Conservation (phyloP, 805 yeast species). For the Saccharomycopsis fermentans region DNA sequence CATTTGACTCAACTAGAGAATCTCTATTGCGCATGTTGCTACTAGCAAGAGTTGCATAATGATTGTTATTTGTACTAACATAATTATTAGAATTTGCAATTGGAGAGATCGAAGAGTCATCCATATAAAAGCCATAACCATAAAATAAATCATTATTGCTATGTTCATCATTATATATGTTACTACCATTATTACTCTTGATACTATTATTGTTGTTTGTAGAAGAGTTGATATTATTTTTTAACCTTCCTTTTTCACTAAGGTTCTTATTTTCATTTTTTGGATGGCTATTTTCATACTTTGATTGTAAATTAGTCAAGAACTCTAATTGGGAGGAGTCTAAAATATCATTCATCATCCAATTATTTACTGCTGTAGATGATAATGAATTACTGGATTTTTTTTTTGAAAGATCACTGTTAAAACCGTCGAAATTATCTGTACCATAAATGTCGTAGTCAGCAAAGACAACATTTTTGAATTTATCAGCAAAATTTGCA, state of each 20-base stretch:
- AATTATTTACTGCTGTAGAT: conserved; percentile 16
- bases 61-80: background rate
- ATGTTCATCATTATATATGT: background rate
- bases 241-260: background rate
- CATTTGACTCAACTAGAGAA: background rate
- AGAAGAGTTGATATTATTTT: background rate
- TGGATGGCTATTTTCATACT: background rate
- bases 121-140: conserved; percentile 16
- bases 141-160: background rate
- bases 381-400: background rate
- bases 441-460: conserved; percentile 18
- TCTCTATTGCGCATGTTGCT: background rate
- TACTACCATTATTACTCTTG: background rate
- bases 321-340: conserved; percentile 15
- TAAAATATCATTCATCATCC: conserved; percentile 17
- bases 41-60: background rate
- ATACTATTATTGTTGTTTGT: background rate
- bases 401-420: background rate
- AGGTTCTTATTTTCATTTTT: background rate
- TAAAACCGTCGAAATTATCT: conserved; percentile 1
- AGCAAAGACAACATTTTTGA: conserved; percentile 12
- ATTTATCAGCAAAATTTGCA: background rate
- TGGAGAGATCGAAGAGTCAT: conserved; percentile 5
- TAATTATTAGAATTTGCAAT: background rate
- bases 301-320: conserved; percentile 10